Evolutionary conservation across 2,329 filamentous ascomycete species (phyloP).

Genomic region (Neophaeococcomyces mojaviensis): DNA sequence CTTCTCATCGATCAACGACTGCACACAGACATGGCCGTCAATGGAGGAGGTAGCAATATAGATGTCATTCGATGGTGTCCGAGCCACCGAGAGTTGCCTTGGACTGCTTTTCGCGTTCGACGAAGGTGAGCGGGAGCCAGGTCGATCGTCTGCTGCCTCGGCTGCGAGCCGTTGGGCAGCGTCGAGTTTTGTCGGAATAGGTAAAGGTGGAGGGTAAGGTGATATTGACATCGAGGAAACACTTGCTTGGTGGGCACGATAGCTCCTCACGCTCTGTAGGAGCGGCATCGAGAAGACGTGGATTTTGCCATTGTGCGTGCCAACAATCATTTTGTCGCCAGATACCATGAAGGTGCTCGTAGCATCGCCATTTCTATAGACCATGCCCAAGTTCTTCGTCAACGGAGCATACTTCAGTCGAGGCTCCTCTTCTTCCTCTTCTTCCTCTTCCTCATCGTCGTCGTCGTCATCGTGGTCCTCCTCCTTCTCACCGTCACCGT

Average conservation of each 20-base stretch:
- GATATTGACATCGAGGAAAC: conserved; percentile 87
- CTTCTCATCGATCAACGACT: conserved; percentile 76
- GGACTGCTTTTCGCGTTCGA: conserved; percentile 40
- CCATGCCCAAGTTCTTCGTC: conserved; percentile 67
- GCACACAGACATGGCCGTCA: conserved; percentile 90
- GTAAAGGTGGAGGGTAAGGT: conserved; percentile 62
- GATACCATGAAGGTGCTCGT: conserved; percentile 85
- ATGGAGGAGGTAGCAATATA: conserved; percentile 90
- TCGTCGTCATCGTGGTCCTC: conserved; percentile 40
- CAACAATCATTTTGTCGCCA: conserved; percentile 95
- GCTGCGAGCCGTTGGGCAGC: conserved; percentile 27
- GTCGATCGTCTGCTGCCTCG: conserved; percentile 27
- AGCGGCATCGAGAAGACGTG: conserved; percentile 78
- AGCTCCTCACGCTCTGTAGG: conserved; percentile 73
- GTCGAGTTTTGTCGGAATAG: conserved; percentile 29
- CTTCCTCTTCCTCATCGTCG: conserved; percentile 62
- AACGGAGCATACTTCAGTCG: conserved; percentile 86
- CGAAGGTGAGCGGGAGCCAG: conserved; percentile 39
- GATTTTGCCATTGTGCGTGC: conserved; percentile 94
- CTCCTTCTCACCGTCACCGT: conserved; percentile 21
- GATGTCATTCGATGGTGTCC: conserved; percentile 79
- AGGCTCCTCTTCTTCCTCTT: conserved; percentile 88
- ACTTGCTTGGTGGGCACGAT: conserved; percentile 87
- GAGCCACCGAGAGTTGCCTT: conserved; percentile 54
- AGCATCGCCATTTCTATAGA: conserved; percentile 92